A percentile compares a stretch with the other conserved stretches of the same genome.
Conservation (phyloP, 768 basidiomycete species). For the Dentipellis sp. region DNA sequence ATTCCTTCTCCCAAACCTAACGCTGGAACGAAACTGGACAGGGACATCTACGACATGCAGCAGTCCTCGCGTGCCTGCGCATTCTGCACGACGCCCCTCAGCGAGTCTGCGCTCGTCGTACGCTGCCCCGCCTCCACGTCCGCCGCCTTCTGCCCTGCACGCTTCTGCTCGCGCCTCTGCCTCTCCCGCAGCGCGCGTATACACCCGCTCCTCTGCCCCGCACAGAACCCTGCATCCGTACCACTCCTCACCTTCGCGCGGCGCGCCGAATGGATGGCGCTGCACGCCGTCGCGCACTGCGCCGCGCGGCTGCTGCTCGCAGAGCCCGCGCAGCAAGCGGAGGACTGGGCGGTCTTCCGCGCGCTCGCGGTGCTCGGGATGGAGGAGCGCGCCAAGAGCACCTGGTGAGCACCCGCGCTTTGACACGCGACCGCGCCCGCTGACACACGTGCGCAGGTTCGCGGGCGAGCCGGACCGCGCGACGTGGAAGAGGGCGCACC, state of each 20-base stretch:
- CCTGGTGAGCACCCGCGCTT: conserved; percentile 25
- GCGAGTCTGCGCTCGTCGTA: conserved; percentile 33
- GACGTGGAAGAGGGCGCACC: conserved; percentile 60
- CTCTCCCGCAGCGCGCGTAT: conserved; percentile 49
- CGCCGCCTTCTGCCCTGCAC: conserved; percentile 40
- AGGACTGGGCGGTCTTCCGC: conserved; percentile 46
- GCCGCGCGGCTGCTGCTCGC: conserved; percentile 56
- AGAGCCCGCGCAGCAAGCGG: conserved; percentile 33
- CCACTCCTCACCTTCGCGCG: conserved; percentile 54
- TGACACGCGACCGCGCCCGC: not conserved
- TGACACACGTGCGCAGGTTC: conserved; percentile 1
- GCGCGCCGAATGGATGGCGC: conserved; percentile 59
- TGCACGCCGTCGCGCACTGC: conserved; percentile 64
- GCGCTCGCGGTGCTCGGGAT: conserved; percentile 69
- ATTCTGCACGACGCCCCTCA: conserved; percentile 63
- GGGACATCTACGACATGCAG: conserved; percentile 75
- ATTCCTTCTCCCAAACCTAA: not conserved
- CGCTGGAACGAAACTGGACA: conserved; percentile 18
- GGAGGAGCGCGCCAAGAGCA: conserved; percentile 50
- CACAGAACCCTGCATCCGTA: conserved; percentile 60
- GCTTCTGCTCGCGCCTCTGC: conserved; percentile 80
- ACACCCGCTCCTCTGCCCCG: conserved; percentile 67
- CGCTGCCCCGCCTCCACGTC: conserved; percentile 42
- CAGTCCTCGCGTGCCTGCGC: conserved; percentile 50
- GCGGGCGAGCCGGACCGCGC: conserved; percentile 51